A percentile compares a stretch with the other conserved stretches of the same genome.
Conservation (phyloP, 116 monocot genomes). For the Iris pallida region DNA sequence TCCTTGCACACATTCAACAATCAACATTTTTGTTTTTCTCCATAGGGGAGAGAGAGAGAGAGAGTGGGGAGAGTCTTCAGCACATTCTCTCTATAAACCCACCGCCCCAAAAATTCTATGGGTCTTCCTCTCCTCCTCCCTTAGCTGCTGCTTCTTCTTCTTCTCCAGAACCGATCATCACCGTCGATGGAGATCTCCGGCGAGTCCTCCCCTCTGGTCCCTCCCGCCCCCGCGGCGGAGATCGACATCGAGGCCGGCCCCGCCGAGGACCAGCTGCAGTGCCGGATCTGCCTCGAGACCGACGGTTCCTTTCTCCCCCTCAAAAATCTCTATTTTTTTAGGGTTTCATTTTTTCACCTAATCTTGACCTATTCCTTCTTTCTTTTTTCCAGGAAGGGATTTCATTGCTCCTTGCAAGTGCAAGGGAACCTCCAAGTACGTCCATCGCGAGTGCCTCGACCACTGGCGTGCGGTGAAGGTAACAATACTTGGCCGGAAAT, state of each 20-base stretch:
- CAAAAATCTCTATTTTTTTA: neutral
- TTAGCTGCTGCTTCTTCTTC: neutral
- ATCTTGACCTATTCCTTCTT: neutral
- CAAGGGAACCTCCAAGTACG: constrained; percentile 60
- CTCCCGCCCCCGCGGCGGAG: constrained; percentile 29
- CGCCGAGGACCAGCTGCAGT: constrained; percentile 44
- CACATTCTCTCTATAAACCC: too few relatives aligned
- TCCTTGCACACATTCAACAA: too few relatives aligned
- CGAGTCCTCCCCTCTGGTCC: constrained; percentile 37
- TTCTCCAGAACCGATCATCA: neutral
- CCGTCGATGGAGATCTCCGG: constrained; percentile 18
- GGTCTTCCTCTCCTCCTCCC: neutral
- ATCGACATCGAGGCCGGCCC: constrained; percentile 50
- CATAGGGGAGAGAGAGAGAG: too few relatives aligned
- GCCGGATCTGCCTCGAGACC: constrained; percentile 58
- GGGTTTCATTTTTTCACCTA: too few relatives aligned
- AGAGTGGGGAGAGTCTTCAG: too few relatives aligned
- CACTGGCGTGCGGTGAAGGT: constrained; percentile 55
- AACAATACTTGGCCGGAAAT: neutral
- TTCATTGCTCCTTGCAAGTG: constrained; percentile 69
- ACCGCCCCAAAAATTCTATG: neutral
- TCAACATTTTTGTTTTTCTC: too few relatives aligned
- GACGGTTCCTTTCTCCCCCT: constrained; percentile 26
- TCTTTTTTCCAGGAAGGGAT: constrained; percentile 47
- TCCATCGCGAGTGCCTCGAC: constrained; percentile 63